These are phyloP conservation scores for Hymenoscyphus infarciens DNA, from an alignment of 2,329 filamentous ascomycete genomes.

Conservation along the genomic window DNA sequence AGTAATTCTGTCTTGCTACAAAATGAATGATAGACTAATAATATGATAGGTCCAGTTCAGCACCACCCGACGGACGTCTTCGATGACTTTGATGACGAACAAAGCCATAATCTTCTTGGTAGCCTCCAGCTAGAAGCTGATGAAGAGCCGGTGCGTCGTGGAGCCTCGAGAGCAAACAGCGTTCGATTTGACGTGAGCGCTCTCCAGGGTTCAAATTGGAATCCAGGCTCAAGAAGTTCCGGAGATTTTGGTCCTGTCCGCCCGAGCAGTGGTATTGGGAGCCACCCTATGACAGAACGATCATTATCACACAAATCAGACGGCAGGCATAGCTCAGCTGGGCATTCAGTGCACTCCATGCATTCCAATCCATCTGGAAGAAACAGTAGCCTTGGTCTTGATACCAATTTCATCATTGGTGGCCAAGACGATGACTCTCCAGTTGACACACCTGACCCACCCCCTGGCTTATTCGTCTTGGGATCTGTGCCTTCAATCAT, in stretches of 20 bases:
- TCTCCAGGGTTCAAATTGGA: slow-evolving; percentile 81
- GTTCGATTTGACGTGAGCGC: slow-evolving; percentile 97
- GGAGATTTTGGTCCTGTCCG: slow-evolving; percentile 76
- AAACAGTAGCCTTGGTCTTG: slow-evolving; percentile 83
- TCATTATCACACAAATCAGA: slow-evolving; percentile 94
- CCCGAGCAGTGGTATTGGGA: slow-evolving; percentile 75
- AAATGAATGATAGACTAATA: slow-evolving; percentile 18
- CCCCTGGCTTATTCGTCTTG: slow-evolving; percentile 79
- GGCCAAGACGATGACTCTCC: slow-evolving; percentile 66
- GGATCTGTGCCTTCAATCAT: slow-evolving; percentile 92
- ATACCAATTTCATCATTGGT: slow-evolving; percentile 64
- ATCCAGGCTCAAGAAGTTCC: slow-evolving; percentile 76
- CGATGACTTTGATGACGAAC: slow-evolving; percentile 80
- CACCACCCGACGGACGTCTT: slow-evolving; percentile 82
- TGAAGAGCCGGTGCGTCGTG: slow-evolving; percentile 78
- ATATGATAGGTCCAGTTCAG: slow-evolving; percentile 65
- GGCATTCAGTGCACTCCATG: slow-evolving; percentile 68
- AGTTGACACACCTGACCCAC: slow-evolving; percentile 68
- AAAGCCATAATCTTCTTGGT: slow-evolving; percentile 73
- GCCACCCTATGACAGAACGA: slow-evolving; percentile 80
- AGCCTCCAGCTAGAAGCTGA: slow-evolving; percentile 83
- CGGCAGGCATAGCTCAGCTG: slow-evolving; percentile 89
- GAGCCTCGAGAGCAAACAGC: slow-evolving; percentile 91
- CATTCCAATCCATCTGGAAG: slow-evolving; percentile 63
- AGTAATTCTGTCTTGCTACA: slow-evolving; percentile 32